Percentiles rank a stretch among this genome's conserved stretches.
phyloP scores from a whole-genome alignment of 2,329 filamentous ascomycete genomes.

The Aulographum hederae region DNA sequence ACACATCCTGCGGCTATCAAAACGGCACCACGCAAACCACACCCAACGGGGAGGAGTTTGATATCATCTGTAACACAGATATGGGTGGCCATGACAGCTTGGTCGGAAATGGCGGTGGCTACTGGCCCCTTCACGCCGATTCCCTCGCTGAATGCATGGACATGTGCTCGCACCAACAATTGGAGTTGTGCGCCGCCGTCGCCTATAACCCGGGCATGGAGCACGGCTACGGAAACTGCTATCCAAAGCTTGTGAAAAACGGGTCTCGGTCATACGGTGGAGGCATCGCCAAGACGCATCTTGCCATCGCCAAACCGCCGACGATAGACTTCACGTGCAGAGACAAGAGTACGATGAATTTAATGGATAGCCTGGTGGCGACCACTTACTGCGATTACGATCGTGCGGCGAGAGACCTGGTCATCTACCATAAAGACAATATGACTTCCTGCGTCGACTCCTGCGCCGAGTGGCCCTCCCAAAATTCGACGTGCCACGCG shows the following conservation, averaged over 20 bases:
- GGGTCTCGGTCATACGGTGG: background rate
- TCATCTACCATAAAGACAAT: background rate
- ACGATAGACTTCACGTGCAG: background rate
- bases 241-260: background rate
- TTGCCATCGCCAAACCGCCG: background rate
- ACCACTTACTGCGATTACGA: background rate
- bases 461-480: background rate
- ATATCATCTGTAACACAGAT: background rate
- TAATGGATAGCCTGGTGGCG: no score
- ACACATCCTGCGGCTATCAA: background rate
- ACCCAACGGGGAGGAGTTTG: background rate
- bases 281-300: background rate
- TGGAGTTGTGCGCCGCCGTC: background rate
- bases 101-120: background rate
- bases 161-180: background rate
- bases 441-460: background rate
- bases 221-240: background rate
- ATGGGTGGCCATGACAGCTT: background rate
- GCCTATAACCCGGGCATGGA: background rate
- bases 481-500: background rate
- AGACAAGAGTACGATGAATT: background rate
- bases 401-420: background rate
- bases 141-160: background rate
- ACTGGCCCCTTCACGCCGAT: background rate
- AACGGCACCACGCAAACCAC: background rate